Percentiles rank a stretch among this genome's conserved stretches.
Conservation (phyloP, 257 asterid species). For the Thymus mandschuricus region DNA sequence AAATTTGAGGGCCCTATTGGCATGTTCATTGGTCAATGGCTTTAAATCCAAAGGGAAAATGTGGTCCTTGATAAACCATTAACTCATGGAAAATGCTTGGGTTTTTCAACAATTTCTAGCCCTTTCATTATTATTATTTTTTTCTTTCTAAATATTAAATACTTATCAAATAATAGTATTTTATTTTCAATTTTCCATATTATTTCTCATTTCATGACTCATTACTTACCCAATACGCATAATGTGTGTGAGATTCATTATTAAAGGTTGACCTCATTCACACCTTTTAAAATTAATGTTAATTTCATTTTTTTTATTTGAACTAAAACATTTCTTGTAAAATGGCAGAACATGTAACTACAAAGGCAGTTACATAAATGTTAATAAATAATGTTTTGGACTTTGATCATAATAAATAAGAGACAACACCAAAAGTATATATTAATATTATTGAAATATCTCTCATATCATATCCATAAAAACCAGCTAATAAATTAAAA, state of each 20-base stretch:
- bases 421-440: background rate
- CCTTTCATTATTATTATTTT: background rate
- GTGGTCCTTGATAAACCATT: slow-evolving; percentile 44
- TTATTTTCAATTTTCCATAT: background rate
- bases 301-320: too few species aligned
- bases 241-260: background rate
- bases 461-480: background rate
- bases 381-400: background rate
- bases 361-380: too few species aligned
- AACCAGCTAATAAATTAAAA: background rate
- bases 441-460: too few species aligned
- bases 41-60: slow-evolving; percentile 37
- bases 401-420: background rate
- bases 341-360: background rate
- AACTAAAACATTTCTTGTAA: too few species aligned
- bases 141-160: background rate
- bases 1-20: slow-evolving; percentile 38
- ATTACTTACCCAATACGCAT: background rate
- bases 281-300: too few species aligned
- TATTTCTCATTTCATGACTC: slow-evolving; percentile 2
- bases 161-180: background rate
- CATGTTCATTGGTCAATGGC: slow-evolving; percentile 55
- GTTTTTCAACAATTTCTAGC: slow-evolving; percentile 4
- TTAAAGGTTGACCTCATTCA: background rate
- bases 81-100: slow-evolving; percentile 34